Base-by-base conservation (phyloP, 2,329 filamentous ascomycete genomes). In the Alternaria hordeiaustralica region DNA sequence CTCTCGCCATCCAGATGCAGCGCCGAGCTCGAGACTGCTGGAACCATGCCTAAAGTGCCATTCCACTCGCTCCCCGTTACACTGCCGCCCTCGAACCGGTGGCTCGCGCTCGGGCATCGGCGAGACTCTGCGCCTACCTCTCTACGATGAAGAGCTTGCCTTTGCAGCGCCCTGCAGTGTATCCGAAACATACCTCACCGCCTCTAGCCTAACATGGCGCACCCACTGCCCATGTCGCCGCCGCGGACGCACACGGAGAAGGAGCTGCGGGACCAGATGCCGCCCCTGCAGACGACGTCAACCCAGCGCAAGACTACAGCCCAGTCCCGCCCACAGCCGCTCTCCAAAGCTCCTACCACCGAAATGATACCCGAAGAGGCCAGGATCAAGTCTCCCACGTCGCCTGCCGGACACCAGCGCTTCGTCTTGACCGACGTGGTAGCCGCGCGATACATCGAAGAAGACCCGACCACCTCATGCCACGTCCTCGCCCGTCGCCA, bases 381-480 rank as follows among this genome's bases (percentile, higher is more conserved):
- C 18, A 55, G 28, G 18, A 49, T 47, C 55, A 67, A 55, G 50
- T 71, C 75, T 11, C 69, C 72, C 25, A 53, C 60, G 26, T 72
- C 69, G 70, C 72, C 67, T 71, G 80, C 66, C 55, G 61, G 66
- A 53, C 84, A 87, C 68, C 86, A 87, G 73, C 85, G 84, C 70
- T 86, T 90, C 71, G 88, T 91, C 43, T 85, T 92, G 65, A 86
- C 89, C 45, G 89, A 92, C 76, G 85, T 87, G 43, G 85, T 91
- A 43, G 89, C 89, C 13, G 88, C 91, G 69, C 85, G 84, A 68
- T 83, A 95, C 75, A 88, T 99, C 21, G 92, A 97, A 82, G 92
- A 96, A 76, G 96, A 98, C 68, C 84, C 89, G 2, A 88, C 87
- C 6, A 94, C 93, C 5, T 86, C 85, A 4, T 67, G 65, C 41